Percentiles rank a stretch among this genome's conserved stretches.
These are phyloP conservation scores for Phytophthora cryptogea DNA, from an alignment of 352 stramenopile genomes.

Conservation along the genomic window DNA sequence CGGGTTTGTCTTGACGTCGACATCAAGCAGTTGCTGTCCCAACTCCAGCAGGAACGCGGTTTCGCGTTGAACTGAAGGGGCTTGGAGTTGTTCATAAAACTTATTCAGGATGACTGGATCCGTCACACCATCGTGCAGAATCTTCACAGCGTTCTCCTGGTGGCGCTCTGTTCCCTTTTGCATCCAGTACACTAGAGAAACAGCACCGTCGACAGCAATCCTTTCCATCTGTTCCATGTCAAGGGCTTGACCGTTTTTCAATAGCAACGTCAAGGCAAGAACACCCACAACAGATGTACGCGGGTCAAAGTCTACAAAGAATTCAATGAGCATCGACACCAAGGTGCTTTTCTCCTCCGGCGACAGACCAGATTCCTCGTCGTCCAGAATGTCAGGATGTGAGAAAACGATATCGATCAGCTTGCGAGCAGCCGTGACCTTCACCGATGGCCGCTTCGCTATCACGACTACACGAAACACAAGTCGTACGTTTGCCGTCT, in stretches of 20 bases:
- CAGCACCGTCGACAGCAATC: constrained; percentile 67
- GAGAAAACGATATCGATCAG: constrained; percentile 81
- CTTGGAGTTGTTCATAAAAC: constrained; percentile 72
- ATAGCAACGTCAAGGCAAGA: constrained; percentile 63
- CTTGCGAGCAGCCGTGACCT: constrained; percentile 72
- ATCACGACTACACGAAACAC: constrained; percentile 66
- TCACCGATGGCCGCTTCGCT: constrained; percentile 56
- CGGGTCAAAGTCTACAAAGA: constrained; percentile 73
- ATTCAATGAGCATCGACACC: constrained; percentile 70
- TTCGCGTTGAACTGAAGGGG: constrained; percentile 50
- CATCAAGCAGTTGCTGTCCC: constrained; percentile 71
- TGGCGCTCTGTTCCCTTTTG: constrained; percentile 83
- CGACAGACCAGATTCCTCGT: constrained; percentile 54
- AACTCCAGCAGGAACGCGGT: constrained; percentile 69
- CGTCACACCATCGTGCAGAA: constrained; percentile 70
- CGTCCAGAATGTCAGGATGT: constrained; percentile 52
- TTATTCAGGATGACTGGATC: constrained; percentile 39
- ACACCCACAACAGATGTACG: constrained; percentile 77
- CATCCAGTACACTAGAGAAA: constrained; percentile 84
- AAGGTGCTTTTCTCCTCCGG: constrained; percentile 57
- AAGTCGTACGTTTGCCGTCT: constrained; percentile 59
- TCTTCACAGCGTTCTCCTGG: constrained; percentile 79
- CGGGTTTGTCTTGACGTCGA: constrained; percentile 56
- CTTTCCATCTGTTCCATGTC: constrained; percentile 70
- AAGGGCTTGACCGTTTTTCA: constrained; percentile 63